These are phyloP conservation scores for Geranomyces michiganensis DNA, from an alignment of 192 early-diverging fungal species.

Conservation along the genomic window DNA sequence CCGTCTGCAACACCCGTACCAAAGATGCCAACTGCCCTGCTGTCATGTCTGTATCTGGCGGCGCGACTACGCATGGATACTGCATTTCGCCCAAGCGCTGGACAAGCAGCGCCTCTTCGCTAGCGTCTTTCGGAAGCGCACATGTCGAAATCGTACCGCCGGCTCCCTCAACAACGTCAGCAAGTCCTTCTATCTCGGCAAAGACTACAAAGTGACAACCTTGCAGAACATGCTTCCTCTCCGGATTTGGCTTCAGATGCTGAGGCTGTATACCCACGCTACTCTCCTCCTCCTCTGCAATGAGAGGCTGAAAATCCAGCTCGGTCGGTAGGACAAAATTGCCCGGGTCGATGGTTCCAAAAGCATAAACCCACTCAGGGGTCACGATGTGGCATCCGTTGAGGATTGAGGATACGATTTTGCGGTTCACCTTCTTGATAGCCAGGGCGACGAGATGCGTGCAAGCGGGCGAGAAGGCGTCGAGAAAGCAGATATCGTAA, in stretches of 20 bases:
- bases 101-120: background rate
- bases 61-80: background rate
- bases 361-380: constrained; percentile 19
- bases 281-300: background rate
- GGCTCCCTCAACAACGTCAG: background rate
- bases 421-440: constrained; percentile 17
- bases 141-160: background rate
- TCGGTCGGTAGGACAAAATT: constrained; percentile 20
- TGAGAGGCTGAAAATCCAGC: background rate
- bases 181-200: background rate
- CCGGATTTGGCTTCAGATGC: background rate
- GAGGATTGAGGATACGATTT: constrained; percentile 23
- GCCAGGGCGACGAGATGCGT: constrained; percentile 22
- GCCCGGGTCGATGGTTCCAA: background rate
- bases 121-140: background rate
- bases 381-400: constrained; percentile 17
- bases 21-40: background rate
- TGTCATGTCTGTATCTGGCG: background rate
- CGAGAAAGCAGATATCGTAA: constrained; percentile 8
- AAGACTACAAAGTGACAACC: constrained; percentile 14
- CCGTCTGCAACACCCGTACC: background rate
- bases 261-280: background rate
- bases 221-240: background rate
- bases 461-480: constrained; percentile 16
- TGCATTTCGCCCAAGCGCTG: background rate